Evolutionary conservation across 2,329 filamentous ascomycete species (phyloP).

Genomic region (Ambrosiella beaveri): DNA sequence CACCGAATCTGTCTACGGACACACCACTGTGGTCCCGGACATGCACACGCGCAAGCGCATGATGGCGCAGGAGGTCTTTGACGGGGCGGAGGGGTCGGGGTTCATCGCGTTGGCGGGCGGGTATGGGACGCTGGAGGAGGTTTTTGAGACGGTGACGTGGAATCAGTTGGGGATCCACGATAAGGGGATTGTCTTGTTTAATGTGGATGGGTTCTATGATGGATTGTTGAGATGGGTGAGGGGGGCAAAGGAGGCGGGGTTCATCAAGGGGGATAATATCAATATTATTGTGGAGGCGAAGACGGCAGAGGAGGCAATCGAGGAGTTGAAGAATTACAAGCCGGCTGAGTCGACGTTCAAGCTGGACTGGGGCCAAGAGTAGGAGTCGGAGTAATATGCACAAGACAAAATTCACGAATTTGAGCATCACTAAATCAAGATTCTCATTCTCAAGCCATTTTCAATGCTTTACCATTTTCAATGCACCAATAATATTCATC

Average conservation of each 20-base stretch:
- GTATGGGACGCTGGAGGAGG: conserved; percentile 89
- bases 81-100: conserved; percentile 64
- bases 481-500: conserved; percentile 2
- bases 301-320: conserved; percentile 54
- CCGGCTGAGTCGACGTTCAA: conserved; percentile 59
- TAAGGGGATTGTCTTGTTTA: conserved; percentile 62
- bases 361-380: conserved; percentile 62
- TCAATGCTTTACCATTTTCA: neutral
- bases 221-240: conserved; percentile 69
- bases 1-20: conserved; percentile 52
- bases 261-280: conserved; percentile 53
- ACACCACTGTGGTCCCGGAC: conserved; percentile 74
- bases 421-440: neutral
- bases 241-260: conserved; percentile 57
- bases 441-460: neutral
- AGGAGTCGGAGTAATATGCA: conserved; percentile 14
- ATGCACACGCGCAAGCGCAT: conserved; percentile 94
- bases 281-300: conserved; percentile 64
- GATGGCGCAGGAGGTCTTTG: conserved; percentile 79
- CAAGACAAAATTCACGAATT: neutral
- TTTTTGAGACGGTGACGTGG: conserved; percentile 84
- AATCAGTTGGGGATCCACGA: conserved; percentile 90
- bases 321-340: conserved; percentile 55
- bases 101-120: conserved; percentile 82
- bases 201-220: conserved; percentile 84